phyloP scores from a whole-genome alignment of 177 flowering plant species.

The Tripterygium wilfordii region DNA sequence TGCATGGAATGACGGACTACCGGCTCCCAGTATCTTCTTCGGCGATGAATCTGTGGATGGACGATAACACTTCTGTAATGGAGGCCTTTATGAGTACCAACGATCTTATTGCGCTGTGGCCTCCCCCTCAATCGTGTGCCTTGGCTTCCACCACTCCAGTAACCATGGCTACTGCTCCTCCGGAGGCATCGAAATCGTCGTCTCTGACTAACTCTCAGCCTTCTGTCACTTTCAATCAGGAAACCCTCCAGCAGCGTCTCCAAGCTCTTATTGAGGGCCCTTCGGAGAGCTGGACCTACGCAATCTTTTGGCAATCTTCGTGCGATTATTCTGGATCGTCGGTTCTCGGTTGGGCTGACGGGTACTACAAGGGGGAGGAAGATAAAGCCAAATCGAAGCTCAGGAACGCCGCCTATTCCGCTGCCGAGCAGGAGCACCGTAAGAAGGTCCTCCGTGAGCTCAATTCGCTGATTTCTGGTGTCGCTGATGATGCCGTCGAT shows the following conservation, averaged over 20 bases:
- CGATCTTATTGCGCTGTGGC: constrained; percentile 52
- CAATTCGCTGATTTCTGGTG: constrained; percentile 69
- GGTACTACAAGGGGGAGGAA: constrained; percentile 85
- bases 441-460: constrained; percentile 76
- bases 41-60: constrained; percentile 67
- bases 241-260: constrained; percentile 77
- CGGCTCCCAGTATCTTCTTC: constrained; percentile 34
- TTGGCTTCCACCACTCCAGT: too few relatives aligned
- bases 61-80: too few relatives aligned
- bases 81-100: constrained; percentile 61
- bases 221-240: constrained; percentile 43
- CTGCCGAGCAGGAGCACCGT: constrained; percentile 71
- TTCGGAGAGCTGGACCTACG: constrained; percentile 82
- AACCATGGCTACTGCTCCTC: too few relatives aligned
- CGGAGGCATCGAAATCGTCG: too few relatives aligned
- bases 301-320: constrained; percentile 91
- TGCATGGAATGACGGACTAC: constrained; percentile 39
- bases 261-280: constrained; percentile 73
- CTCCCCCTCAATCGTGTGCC: constrained; percentile 27
- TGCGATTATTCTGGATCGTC: constrained; percentile 30
- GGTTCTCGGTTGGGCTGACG: constrained; percentile 83
- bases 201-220: constrained; percentile 1
- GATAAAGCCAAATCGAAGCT: constrained; percentile 19
- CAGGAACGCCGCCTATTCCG: constrained; percentile 22
- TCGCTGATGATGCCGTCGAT: constrained; percentile 50